Conservation (phyloP, 73 alveolate genomes). For the Paramecium tetraurelia region DNA sequence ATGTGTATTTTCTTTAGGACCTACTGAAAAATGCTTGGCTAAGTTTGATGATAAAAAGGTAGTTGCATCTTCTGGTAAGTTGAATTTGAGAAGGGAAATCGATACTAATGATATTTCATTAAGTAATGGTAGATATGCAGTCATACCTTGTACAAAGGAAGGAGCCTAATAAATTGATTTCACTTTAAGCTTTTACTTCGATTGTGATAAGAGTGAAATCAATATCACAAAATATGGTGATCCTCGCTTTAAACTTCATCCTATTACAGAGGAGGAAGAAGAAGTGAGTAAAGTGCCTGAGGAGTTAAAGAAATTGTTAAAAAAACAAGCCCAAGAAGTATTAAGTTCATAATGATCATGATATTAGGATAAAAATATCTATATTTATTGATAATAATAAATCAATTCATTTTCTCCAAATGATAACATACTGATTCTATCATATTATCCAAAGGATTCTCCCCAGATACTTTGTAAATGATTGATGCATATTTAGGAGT, state of each 20-base stretch:
- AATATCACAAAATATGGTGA: conserved; percentile 18
- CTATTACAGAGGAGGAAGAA: conserved; percentile 40
- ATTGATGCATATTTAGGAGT: conserved; percentile 48
- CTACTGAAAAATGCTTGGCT: conserved; percentile 43
- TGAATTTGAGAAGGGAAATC: conserved; percentile 69
- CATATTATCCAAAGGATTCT: background rate
- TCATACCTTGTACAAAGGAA: conserved; percentile 58
- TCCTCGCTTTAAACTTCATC: background rate
- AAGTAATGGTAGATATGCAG: conserved; percentile 49
- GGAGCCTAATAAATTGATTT: conserved; percentile 42
- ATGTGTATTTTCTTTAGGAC: conserved; percentile 56
- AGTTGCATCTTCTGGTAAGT: conserved; percentile 60
- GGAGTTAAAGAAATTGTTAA: background rate
- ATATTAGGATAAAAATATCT: background rate
- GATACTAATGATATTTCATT: background rate
- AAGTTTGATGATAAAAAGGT: conserved; percentile 58
- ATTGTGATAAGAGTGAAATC: conserved; percentile 44
- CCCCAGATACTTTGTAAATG: conserved; percentile 54
- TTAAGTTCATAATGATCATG: background rate
- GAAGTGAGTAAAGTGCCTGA: background rate
- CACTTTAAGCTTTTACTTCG: conserved; percentile 27
- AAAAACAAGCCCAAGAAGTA: conserved; percentile 33
- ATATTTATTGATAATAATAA: background rate
- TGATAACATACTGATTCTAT: conserved; percentile 54
- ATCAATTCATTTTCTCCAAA: conserved; percentile 55